Evolutionary conservation across 108 stramenopile species (phyloP).

Genomic region (Nannochloropsis salina): DNA sequence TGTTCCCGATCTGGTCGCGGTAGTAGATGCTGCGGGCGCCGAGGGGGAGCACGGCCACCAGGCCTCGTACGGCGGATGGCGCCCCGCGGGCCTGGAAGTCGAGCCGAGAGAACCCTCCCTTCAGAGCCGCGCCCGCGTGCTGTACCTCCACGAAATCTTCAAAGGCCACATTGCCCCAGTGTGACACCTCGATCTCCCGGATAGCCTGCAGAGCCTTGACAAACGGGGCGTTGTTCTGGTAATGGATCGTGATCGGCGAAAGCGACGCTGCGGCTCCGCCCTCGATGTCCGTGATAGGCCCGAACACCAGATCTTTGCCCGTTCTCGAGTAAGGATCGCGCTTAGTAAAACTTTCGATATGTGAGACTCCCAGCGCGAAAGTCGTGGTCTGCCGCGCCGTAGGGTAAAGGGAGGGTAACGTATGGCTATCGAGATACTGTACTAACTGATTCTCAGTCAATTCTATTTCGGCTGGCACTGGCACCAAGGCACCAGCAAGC

Average conservation of each 20-base stretch:
- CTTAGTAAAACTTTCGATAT: slow-evolving; percentile 32
- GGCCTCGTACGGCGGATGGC: slow-evolving; percentile 39
- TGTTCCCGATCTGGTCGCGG: slow-evolving; percentile 59
- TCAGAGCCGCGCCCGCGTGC: slow-evolving; percentile 37
- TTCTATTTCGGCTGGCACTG: not conserved
- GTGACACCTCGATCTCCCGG: slow-evolving; percentile 58
- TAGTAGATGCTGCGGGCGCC: slow-evolving; percentile 57
- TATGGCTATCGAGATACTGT: slow-evolving; percentile 26
- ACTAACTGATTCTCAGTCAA: not conserved
- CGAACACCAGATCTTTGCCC: slow-evolving; percentile 15
- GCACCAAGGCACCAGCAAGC: not conserved
- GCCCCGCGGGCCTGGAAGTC: slow-evolving; percentile 46
- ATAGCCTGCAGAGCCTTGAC: slow-evolving; percentile 47
- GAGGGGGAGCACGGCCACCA: slow-evolving; percentile 43
- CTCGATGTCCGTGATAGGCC: slow-evolving; percentile 27
- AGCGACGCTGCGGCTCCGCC: slow-evolving; percentile 2
- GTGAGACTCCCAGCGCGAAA: slow-evolving; percentile 22
- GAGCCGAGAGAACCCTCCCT: slow-evolving; percentile 54
- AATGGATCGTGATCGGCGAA: slow-evolving; percentile 24
- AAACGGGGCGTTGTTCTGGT: slow-evolving; percentile 54
- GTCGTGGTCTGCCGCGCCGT: slow-evolving; percentile 25
- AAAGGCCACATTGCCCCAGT: slow-evolving; percentile 59
- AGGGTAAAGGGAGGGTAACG: slow-evolving; percentile 31
- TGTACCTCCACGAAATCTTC: slow-evolving; percentile 46
- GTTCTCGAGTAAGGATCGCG: not conserved